Conservation (phyloP, 2,329 filamentous ascomycete genomes). For the Fonsecaea pedrosoi region DNA sequence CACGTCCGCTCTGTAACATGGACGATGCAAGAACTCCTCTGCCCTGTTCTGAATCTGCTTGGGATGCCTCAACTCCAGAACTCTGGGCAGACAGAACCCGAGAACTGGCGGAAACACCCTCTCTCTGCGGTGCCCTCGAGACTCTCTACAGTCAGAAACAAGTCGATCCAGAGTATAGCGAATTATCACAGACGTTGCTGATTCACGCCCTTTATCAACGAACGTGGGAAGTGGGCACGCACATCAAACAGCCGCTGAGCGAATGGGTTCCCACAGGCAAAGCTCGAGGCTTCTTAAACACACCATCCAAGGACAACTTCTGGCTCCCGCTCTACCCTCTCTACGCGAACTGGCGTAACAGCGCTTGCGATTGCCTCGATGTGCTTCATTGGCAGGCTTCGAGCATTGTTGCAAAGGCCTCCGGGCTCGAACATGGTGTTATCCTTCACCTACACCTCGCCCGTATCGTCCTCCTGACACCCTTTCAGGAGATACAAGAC, state of each 20-base stretch:
- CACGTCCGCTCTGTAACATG: conserved; percentile 43
- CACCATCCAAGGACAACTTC: conserved; percentile 47
- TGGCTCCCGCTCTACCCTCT: conserved; percentile 58
- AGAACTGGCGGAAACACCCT: conserved; percentile 16
- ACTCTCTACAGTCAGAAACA: conserved; percentile 59
- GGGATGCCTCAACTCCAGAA: conserved; percentile 48
- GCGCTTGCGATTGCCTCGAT: conserved; percentile 57
- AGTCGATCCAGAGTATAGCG: conserved; percentile 53
- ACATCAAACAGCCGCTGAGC: conserved; percentile 54
- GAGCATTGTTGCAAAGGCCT: conserved; percentile 55
- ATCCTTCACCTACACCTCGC: conserved; percentile 64
- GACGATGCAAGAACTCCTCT: conserved; percentile 50
- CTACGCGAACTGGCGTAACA: conserved; percentile 56
- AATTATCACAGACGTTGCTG: conserved; percentile 58
- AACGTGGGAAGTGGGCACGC: conserved; percentile 57
- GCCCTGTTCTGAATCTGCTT: conserved; percentile 51
- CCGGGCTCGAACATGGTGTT: conserved; percentile 61
- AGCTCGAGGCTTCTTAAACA: conserved; percentile 47
- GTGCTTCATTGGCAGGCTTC: conserved; percentile 66
- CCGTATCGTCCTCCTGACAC: conserved; percentile 60
- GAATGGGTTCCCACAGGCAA: conserved; percentile 54
- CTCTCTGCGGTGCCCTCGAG: conserved; percentile 48
- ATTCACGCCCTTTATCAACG: conserved; percentile 60
- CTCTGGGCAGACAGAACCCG: conserved; percentile 42
- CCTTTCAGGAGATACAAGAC: conserved; percentile 54